Base-by-base conservation (phyloP, 202 grass and related monocot species). In the Hordeum pubiflorum region DNA sequence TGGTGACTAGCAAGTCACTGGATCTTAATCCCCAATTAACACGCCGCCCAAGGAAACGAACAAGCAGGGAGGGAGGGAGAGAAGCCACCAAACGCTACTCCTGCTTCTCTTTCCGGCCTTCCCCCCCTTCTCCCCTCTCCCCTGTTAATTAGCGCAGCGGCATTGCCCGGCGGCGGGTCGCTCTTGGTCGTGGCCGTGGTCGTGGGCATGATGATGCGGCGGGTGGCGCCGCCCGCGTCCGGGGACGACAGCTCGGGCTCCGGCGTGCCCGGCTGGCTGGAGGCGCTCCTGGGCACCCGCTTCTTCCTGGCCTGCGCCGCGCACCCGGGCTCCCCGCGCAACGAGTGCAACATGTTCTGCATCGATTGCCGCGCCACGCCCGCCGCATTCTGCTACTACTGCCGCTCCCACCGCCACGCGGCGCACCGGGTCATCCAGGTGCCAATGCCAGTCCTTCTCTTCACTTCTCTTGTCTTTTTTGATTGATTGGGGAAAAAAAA, bases 311-410 rank as follows among this genome's bases (percentile, higher is more conserved):
- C 87, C n/a, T 97, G 94, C 77, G 58, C 6, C 21, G 75, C 82
- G 5, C 94, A 97, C 72, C 76, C 81, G 9, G 91, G 75, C 24
- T 89, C 92, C 0, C 84, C 91, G 4, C 88, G 94, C 68, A 90
- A 89, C 56, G 94, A 97, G 74, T 86, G 87, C 91, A 97, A 97
- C 91, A 86, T 97, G 87, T 97, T 91, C 89, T 97, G 94, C 63
- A 74, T 88, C 59, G 85, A 97, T 50, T 97, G 94, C 83, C 62
- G 48, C 61, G 63, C 75, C 8, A 29, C 56, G 22, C 86, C 0
- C 14, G 63, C 85, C 7, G 87, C 93, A 78, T 97, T 97, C 81
- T 97, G 94, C 83, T 85, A 90, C 66, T 94, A 89, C 84, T 97
- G 94, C 81, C 84, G 94, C 67, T 67, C 69, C 61, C 87, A 92